Base-by-base conservation (phyloP, 139 green algal species). In the Edaphochlamys debaryana region DNA sequence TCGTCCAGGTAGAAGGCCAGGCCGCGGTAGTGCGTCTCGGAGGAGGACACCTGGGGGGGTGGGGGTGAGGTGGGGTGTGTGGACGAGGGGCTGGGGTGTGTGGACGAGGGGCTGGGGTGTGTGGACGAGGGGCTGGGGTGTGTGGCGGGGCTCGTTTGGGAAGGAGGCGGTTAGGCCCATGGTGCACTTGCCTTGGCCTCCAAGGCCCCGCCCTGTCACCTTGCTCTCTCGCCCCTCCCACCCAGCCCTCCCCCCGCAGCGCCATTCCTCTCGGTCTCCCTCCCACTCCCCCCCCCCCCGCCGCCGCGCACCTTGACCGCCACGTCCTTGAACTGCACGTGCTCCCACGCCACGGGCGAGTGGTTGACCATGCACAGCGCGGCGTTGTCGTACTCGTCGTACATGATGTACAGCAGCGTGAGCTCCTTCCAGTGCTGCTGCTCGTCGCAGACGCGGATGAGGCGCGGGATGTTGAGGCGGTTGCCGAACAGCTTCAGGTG, bases 301-400 rank as follows among this genome's bases (percentile, higher is more conserved):
- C 32, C 29, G 45, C 89, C 90, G 15, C 89, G 87, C 42, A 97
- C 94, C 92, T 98, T 98, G 69, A 98, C 94, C 25, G 82, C 67
- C 54, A 98, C 95, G 79, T 98, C 96, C 93, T 99, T 99, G 93
- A 99, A 98, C 58, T 89, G 87, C 60, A 98, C 92, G 85, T 99
- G 97, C 89, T 99, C 97, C 97, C 97, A 99, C 19, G 97, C 97
- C 25, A 95, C 87, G 22, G 94, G 89, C 41, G 92, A 95, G 92
- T 99, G 97, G 66, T 89, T 89, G 89, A 99, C 98, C 95, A 99
- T 99, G 58, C 79, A 87, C 58, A 63, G 50, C 29, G 56, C 79
- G 0, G 97, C 97, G 88, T 99, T 99, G 94, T 99, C 97, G 79
- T 98, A 98, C 94, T 99, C 97, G 80, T 99, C 97, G 79, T 99